A percentile compares a stretch with the other conserved stretches of the same genome.
Conservation (phyloP, 192 early-diverging fungal species). For the Jimgerdemannia lactiflua region DNA sequence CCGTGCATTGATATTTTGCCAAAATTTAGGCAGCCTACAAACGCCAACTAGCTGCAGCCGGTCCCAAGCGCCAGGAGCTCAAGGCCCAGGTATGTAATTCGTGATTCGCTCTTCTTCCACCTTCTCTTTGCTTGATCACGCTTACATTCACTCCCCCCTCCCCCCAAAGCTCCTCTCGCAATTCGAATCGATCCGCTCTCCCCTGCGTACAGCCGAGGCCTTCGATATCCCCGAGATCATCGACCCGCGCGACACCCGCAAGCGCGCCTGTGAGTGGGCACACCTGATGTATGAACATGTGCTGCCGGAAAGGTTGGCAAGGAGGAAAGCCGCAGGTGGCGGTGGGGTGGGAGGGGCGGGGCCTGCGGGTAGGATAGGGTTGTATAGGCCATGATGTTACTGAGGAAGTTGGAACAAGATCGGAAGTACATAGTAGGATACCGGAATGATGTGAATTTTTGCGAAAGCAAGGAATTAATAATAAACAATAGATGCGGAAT, state of each 20-base stretch:
- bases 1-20: constrained; percentile 4
- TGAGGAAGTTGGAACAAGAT: too few relatives aligned
- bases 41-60: constrained; percentile 28
- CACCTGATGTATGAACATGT: constrained; percentile 30
- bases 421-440: too few relatives aligned
- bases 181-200: constrained; percentile 32
- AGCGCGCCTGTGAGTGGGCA: constrained; percentile 30
- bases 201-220: constrained; percentile 26
- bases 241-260: constrained; percentile 32
- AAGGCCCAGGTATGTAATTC: constrained; percentile 10
- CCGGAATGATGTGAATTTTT: too few relatives aligned
- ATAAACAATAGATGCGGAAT: too few relatives aligned
- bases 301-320: constrained; percentile 20
- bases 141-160: neutral
- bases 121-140: too few relatives aligned
- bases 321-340: neutral
- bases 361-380: too few relatives aligned
- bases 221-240: constrained; percentile 37
- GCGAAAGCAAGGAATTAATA: too few relatives aligned
- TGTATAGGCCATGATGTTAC: too few relatives aligned
- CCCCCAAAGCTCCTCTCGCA: constrained; percentile 16
- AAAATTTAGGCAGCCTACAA: constrained; percentile 22
- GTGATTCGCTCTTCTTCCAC: neutral
- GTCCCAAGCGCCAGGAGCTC: constrained; percentile 24
- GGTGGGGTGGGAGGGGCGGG: neutral